Base-by-base conservation (phyloP, 192 early-diverging fungal species). In the Linnemannia elongata region DNA sequence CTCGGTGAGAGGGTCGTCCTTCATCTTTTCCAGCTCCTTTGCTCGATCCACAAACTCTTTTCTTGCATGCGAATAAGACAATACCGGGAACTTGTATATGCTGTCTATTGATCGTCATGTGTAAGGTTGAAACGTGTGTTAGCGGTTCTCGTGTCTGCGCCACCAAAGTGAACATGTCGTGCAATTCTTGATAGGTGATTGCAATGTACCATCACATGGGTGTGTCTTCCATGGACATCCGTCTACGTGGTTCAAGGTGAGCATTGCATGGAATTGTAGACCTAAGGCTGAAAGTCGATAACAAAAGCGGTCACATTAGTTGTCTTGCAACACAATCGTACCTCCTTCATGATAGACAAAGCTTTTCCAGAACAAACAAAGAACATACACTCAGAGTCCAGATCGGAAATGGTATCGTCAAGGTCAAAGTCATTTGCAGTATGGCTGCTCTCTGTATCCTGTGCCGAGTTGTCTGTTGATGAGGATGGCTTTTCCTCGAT, bases 211-310 rank as follows among this genome's bases (percentile, higher is more conserved):
- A 71, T 87, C 85, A 30, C 85, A 87, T 9, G 85, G 79, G 30
- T 87, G 85, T 38, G 75, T 36, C 41, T 74, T 87, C 85, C 85
- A 87, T 8, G 80, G 85, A n/a, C 85, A 87, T 35, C 57, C 66
- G 33, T 8, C 9, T 6, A 71, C 60, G 12, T 87, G 85, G 35
- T 81, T 87, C 6, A 68, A 47, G 27, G 79, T 87, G 0, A 87
- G 79, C 85, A 87, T 87, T 0, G 63, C 80, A 35, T 78, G 85
- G 45, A 87, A 87, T 22, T 78, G 78, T 52, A 76, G 63, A 4
- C 85, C 85, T 13, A 87, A 20, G 27, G 68, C 85, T 87, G 54
- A 17, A 27, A 52, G 22, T 22, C 6, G 57, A 35, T 38, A 33
- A 1, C 3, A 15, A 39, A 63, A 20, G 2, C 2, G 6, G 12